Evolutionary conservation across 768 basidiomycete species (phyloP), one percentile per base, ranked within the genome.

Genomic region (Cystofilobasidium bisporidii): DNA sequence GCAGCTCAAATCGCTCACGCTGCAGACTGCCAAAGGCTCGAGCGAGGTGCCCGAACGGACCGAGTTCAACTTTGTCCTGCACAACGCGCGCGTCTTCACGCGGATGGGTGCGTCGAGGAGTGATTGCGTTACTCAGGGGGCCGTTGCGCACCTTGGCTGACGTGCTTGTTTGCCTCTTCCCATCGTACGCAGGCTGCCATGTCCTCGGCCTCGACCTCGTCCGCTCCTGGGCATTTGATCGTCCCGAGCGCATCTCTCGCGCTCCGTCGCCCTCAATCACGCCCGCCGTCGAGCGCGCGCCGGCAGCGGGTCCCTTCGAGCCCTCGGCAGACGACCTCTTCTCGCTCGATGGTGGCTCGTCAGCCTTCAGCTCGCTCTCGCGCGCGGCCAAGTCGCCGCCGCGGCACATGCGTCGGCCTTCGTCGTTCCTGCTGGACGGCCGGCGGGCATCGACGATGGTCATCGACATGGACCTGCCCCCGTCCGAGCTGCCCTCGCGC

Each of bases 1-100:
- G 14, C 88, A 96, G 71, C 79, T 99, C 64, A 86, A 89, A 71
- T 85, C 86, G 38, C 93, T 88, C 79, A 92, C 92, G 0, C 78
- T 98, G 32, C 94, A 98, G 79, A 86, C 94, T 5, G 88, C 88
- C 1, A 87, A 92, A 75, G 94, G 94, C 18, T 91, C 89, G 0
- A 91, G 86, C 72, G 89, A 93, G 73, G 91, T 97, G 33, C 86
- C 89, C 0, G 88, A 87, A 22, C 82, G 83, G 55, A 84, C 86
- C 17, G 94, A 99, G 75, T 97, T 93, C 78, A 92, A 89, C 74
- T 98, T 98, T 75, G 90, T 99, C 14, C 80, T 93, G 33, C 93
- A 98, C 78, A 91, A 91, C 72, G 89, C 92, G 0, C 84, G 91
- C 33, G 88, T 94, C 11, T 92, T 97, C 72, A 91, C 88, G 73